Conservation (phyloP, 768 basidiomycete species). For the Daedaleopsis nitida region DNA sequence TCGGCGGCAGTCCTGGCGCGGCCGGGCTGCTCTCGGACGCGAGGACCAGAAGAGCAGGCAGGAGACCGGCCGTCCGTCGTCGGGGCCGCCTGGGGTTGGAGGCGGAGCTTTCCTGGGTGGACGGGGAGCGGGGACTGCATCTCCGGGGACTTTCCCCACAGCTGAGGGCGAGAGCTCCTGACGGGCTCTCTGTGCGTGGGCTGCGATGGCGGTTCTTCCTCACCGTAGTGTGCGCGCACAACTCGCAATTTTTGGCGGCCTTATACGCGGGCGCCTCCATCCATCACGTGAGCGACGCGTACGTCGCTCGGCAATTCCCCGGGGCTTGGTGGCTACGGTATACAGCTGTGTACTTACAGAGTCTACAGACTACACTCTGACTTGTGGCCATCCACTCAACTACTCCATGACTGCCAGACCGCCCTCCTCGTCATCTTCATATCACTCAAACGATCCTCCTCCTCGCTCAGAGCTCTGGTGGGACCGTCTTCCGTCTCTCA, state of each 20-base stretch:
- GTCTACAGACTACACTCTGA: not conserved
- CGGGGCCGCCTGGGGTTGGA: slow-evolving; percentile 65
- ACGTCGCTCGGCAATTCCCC: too few species aligned
- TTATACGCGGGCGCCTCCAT: too few species aligned
- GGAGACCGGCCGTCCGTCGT: slow-evolving; percentile 48
- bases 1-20: slow-evolving; percentile 39
- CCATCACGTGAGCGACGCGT: too few species aligned
- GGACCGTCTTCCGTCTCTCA: slow-evolving; percentile 27
- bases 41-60: slow-evolving; percentile 17
- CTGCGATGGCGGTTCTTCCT: slow-evolving; percentile 86
- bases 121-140: slow-evolving; percentile 57
- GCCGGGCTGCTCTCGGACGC: slow-evolving; percentile 40
- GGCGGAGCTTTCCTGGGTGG: slow-evolving; percentile 70
- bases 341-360: too few species aligned
- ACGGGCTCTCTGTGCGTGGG: slow-evolving; percentile 65
- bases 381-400: not conserved
- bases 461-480: slow-evolving; percentile 19
- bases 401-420: not conserved
- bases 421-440: slow-evolving; percentile 4
- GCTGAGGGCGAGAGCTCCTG: slow-evolving; percentile 46
- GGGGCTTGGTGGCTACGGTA: too few species aligned
- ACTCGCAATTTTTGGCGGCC: not conserved
- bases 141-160: slow-evolving; percentile 97
- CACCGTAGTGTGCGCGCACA: not conserved
- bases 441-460: slow-evolving; percentile 11